A percentile compares a stretch with the other conserved stretches of the same genome.
These are phyloP conservation scores for Leishmania martiniquensis DNA, from an alignment of 208 protist genomes.

Conservation along the genomic window DNA sequence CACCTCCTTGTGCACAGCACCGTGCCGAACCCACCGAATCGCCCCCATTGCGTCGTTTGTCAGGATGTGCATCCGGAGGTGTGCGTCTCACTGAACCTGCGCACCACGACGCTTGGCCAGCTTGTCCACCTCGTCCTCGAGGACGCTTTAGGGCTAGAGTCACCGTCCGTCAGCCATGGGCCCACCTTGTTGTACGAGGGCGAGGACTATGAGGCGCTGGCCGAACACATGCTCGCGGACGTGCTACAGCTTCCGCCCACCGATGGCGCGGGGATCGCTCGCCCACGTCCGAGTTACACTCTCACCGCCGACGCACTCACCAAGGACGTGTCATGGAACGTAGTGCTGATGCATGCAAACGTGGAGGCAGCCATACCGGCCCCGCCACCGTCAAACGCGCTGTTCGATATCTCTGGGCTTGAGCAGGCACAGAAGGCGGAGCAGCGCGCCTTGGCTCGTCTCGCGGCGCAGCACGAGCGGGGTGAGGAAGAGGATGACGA, in stretches of 20 bases:
- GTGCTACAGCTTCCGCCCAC: background rate
- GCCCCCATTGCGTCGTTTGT: constrained; percentile 56
- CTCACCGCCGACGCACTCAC: constrained; percentile 67
- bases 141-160: constrained; percentile 35
- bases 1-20: constrained; percentile 71
- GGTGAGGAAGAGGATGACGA: background rate
- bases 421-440: constrained; percentile 24
- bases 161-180: constrained; percentile 48
- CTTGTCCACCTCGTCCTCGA: constrained; percentile 51
- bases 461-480: background rate
- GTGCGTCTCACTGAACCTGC: constrained; percentile 30
- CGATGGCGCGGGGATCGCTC: background rate
- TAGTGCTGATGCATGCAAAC: constrained; percentile 47
- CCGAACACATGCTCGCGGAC: constrained; percentile 29
- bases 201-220: constrained; percentile 75
- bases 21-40: constrained; percentile 40
- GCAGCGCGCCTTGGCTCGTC: constrained; percentile 12
- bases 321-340: constrained; percentile 64
- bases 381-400: background rate
- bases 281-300: constrained; percentile 4
- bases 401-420: constrained; percentile 25
- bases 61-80: constrained; percentile 55
- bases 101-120: constrained; percentile 38
- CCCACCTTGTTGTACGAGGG: constrained; percentile 73
- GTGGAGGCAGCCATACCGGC: background rate